Evolutionary conservation across 371 early-diverging fungal species (phyloP).

Genomic region (Phascolomyces articulosus): DNA sequence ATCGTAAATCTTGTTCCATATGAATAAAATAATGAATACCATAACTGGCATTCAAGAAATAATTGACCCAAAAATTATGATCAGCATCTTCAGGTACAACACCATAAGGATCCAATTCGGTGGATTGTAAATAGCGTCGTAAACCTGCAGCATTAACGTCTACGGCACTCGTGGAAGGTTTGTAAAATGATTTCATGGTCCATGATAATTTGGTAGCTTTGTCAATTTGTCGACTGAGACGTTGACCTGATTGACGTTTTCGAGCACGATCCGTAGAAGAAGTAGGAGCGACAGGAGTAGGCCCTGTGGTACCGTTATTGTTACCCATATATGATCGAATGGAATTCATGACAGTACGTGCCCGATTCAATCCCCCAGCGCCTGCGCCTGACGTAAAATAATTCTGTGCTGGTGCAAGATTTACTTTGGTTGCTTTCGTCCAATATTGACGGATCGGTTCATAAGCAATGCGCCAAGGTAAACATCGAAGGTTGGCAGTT

Average conservation of each 20-base stretch:
- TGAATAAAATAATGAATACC: constrained; percentile 54
- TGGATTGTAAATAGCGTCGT: constrained; percentile 10
- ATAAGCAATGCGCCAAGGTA: constrained; percentile 44
- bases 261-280: constrained; percentile 1
- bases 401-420: constrained; percentile 23
- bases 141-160: constrained; percentile 9
- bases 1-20: constrained; percentile 31
- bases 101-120: constrained; percentile 27
- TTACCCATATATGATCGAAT: constrained; percentile 30
- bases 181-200: constrained; percentile 20
- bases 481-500: constrained; percentile 25
- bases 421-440: constrained; percentile 33
- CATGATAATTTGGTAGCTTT: constrained; percentile 35
- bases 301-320: neutral
- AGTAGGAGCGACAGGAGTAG: constrained; percentile 4
- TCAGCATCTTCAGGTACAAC: constrained; percentile 42
- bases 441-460: constrained; percentile 51
- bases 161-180: neutral
- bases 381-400: constrained; percentile 28
- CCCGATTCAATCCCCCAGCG: constrained; percentile 36
- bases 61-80: constrained; percentile 41
- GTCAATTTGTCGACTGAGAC: constrained; percentile 40
- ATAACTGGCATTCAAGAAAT: constrained; percentile 46
- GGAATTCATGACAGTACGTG: constrained; percentile 51
- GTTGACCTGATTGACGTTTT: constrained; percentile 36